Evolutionary conservation across 805 yeast genomes (phyloP), one percentile per base, ranked within the genome.

Genomic region (Wilhelminamyces savonicus): DNA sequence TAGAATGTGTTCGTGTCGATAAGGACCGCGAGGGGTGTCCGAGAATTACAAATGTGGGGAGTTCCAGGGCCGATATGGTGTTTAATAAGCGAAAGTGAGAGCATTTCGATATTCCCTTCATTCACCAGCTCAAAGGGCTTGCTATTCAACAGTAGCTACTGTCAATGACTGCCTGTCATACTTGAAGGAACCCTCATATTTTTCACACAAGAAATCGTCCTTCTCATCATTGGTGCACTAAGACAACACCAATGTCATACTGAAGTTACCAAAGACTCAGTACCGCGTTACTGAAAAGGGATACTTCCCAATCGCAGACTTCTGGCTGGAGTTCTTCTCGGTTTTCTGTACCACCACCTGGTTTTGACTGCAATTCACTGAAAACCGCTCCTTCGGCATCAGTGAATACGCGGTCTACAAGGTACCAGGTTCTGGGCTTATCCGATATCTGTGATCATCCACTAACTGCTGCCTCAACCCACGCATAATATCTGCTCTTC

Each of bases 1-100:
- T 73, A 39, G 95, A 86, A 49, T 88, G 97, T 54, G 88, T 86
- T 4, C 50, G 73, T 28, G 48, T 73, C 23, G 97, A 87, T 48
- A 77, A 76, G 46, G 85, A 83, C 48, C 62, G 95, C 25, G 96
- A 88, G 52, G 97, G 97, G 1, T 88, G 97, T 59, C 97, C 97
- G 1, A 71, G 79, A 43, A 75, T 88, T 30, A 52, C 81, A 12
- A 88, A 86, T 47, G 62, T 86, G 27, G 96, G 97, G 7, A 73
- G 85, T n/a, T 72, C 76, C 30, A 71, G 76, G 46, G 66, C 78
- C 4, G 94, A 82, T 41, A 61, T 67, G 54, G 74, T 74, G 43
- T 79, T 69, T 43, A 82, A 79, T 40, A 69, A 68, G 53, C 71
- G 69, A 48, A 66, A 61, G 35, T 21, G 39, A 12, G 14, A 18